A percentile compares a stretch with the other conserved stretches of the same genome.
Conservation (phyloP, 1,284 basidiomycete genomes). For the Austroboletus niveus region DNA sequence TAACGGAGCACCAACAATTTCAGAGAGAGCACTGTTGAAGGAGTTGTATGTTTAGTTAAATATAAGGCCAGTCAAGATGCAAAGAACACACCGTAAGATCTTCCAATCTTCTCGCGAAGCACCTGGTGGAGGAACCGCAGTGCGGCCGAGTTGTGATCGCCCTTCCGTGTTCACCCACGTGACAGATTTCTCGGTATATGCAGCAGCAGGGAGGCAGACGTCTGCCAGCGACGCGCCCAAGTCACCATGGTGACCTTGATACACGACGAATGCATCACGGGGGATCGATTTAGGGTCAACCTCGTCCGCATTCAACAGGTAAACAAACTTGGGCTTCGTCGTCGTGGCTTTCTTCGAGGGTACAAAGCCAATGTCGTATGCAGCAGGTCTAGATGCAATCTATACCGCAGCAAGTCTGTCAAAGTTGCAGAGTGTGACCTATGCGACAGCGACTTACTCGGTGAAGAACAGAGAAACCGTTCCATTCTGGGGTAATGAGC, state of each 20-base stretch:
- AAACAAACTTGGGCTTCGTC: conserved; percentile 92
- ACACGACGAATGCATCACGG: conserved; percentile 94
- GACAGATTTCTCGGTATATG: conserved; percentile 94
- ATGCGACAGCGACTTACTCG: conserved; percentile 48
- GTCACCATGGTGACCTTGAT: conserved; percentile 99
- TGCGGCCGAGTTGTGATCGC: conserved; percentile 85
- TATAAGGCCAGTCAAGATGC: neutral
- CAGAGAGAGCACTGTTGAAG: conserved; percentile 79
- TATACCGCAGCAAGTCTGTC: conserved; percentile 25
- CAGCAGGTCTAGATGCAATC: conserved; percentile 89
- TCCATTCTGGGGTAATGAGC: conserved; percentile 90
- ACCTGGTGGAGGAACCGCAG: conserved; percentile 94
- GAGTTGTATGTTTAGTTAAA: neutral
- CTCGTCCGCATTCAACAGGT: conserved; percentile 96
- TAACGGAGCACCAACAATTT: conserved; percentile 75
- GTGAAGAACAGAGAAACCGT: conserved; percentile 92
- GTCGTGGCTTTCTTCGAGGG: conserved; percentile 76
- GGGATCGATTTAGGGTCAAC: conserved; percentile 91
- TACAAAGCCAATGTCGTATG: conserved; percentile 93
- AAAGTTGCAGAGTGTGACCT: neutral
- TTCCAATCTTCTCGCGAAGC: conserved; percentile 99
- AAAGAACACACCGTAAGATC: conserved; percentile 72
- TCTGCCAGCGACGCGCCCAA: conserved; percentile 95
- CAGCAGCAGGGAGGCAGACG: conserved; percentile 89
- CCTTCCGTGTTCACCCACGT: conserved; percentile 99